Evolutionary conservation across 1,139 yeast species (phyloP).

Genomic region (Williopsis jadinii): DNA sequence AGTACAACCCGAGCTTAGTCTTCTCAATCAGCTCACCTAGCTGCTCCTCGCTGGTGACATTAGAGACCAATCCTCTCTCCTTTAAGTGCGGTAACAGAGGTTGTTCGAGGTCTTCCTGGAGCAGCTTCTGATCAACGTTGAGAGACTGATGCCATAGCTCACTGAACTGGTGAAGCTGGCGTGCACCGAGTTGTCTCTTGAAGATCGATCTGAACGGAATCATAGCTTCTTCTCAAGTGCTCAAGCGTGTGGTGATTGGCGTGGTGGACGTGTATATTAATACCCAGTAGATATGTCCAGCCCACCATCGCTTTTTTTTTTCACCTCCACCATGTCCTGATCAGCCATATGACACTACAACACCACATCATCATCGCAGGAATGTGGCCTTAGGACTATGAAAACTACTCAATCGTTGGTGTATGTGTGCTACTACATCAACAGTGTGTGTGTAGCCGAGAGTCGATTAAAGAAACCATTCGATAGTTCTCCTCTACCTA

Average conservation of each 20-base stretch:
- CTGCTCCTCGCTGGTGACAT: constrained; percentile 22
- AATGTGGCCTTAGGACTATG: not conserved
- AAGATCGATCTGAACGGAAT: too few relatives aligned
- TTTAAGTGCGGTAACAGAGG: constrained; percentile 20
- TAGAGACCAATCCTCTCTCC: constrained; percentile 29
- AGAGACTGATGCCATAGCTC: constrained; percentile 11
- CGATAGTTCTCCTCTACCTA: too few relatives aligned
- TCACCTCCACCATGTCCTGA: too few relatives aligned
- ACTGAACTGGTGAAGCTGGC: not conserved
- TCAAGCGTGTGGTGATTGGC: too few relatives aligned
- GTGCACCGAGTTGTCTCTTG: not conserved
- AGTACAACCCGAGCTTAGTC: constrained; percentile 47
- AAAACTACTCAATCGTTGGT: too few relatives aligned
- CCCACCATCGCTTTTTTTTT: too few relatives aligned
- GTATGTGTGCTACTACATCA: too few relatives aligned
- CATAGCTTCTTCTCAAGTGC: too few relatives aligned
- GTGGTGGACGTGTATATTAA: too few relatives aligned
- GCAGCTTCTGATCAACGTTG: constrained; percentile 13
- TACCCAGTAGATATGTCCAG: too few relatives aligned
- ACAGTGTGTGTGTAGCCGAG: too few relatives aligned
- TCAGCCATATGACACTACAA: not conserved
- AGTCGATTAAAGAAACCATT: too few relatives aligned
- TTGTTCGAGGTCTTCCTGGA: constrained; percentile 17
- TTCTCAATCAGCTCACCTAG: constrained; percentile 20
- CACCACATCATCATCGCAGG: not conserved